A percentile compares a stretch with the other conserved stretches of the same genome.
Conservation (phyloP, 2,329 filamentous ascomycete species). For the Pestalotiopsis sp. region DNA sequence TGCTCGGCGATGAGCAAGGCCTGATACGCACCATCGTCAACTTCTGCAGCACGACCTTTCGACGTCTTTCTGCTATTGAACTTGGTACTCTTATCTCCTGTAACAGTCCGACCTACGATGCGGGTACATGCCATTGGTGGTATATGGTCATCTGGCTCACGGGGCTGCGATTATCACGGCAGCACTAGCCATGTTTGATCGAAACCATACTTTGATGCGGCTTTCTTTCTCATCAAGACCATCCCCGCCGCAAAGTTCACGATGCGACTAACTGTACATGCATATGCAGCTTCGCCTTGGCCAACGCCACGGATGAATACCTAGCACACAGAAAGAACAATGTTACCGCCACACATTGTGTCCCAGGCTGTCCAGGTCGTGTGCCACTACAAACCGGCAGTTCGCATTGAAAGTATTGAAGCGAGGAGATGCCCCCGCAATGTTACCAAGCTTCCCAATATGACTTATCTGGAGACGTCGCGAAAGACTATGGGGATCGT, state of each 20-base stretch:
- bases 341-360: neutral
- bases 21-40: too few relatives aligned
- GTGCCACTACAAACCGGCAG: neutral
- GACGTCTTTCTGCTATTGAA: too few relatives aligned
- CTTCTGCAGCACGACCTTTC: too few relatives aligned
- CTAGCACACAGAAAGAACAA: neutral
- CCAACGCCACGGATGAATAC: neutral
- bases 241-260: neutral
- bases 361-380: neutral
- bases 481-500: too few relatives aligned
- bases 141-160: neutral
- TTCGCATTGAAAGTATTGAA: neutral
- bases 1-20: too few relatives aligned
- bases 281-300: neutral
- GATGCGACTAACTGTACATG: neutral
- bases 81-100: too few relatives aligned
- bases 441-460: neutral
- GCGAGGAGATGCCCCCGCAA: neutral
- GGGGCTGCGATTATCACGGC: neutral
- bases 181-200: neutral
- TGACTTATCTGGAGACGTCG: neutral
- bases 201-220: neutral
- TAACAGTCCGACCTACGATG: too few relatives aligned
- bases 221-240: neutral
- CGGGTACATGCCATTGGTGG: too few relatives aligned